A percentile compares a stretch with the other conserved stretches of the same genome.
Evolutionary conservation across 352 stramenopile species (phyloP).

Genomic region (Pythium plurisporium): DNA sequence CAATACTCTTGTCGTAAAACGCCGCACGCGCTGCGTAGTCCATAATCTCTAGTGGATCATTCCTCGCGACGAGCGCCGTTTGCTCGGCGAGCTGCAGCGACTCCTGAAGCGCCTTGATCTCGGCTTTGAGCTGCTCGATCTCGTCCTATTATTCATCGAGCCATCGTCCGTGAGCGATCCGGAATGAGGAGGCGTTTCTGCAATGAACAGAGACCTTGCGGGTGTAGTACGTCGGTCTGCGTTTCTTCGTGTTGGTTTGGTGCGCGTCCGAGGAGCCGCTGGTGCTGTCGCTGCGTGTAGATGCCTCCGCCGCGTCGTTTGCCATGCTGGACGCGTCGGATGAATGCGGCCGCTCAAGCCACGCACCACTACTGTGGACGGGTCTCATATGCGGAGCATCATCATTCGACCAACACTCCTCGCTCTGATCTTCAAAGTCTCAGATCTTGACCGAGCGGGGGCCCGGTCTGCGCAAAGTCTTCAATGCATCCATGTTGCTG

Average conservation of each 20-base stretch:
- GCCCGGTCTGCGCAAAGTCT: no score
- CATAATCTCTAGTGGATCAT: neutral
- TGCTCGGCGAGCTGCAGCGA: neutral
- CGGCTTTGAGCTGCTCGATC: conserved; percentile 1
- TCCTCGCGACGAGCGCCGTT: neutral
- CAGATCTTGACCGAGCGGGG: no score
- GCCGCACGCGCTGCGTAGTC: neutral
- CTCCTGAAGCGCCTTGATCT: neutral
- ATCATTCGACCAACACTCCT: no score
- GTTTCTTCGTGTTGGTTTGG: conserved; percentile 9
- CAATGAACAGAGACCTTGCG: conserved; percentile 1
- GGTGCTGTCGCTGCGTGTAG: neutral
- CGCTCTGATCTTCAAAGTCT: no score
- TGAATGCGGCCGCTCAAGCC: no score
- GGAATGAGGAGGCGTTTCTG: no score
- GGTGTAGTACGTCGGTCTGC: conserved; percentile 10
- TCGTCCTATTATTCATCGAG: conserved; percentile 14
- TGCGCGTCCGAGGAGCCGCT: neutral
- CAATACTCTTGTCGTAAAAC: neutral
- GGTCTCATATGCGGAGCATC: no score
- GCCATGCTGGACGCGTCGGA: no score
- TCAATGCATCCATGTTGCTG: no score
- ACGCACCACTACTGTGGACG: no score
- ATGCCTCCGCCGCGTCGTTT: neutral
- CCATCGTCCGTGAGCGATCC: no score